Evolutionary conservation across 1,284 basidiomycete species (phyloP), one percentile per base, ranked within the genome.

Genomic region (Phellopilus nigrolimitatus): DNA sequence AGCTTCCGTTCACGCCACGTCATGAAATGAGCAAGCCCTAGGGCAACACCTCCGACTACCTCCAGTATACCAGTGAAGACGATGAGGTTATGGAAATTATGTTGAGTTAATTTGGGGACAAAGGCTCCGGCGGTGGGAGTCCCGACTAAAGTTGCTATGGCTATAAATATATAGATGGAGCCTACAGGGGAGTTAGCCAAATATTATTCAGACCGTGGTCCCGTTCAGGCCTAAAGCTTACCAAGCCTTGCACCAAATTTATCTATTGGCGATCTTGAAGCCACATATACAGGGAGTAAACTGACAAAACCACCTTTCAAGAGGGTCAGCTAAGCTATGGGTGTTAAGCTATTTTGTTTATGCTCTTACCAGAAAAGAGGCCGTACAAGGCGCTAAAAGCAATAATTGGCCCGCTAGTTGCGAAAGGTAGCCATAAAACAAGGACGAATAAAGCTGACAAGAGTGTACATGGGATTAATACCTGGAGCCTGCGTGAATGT

Each of bases 251-350:
- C 65, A 1, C 65, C 65, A 53, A 61, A 64, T 9, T 57, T 56
- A 31, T 64, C 61, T 6, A 58, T 43, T 2, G 65, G 64, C 9
- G 77, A 78, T 55, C 83, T 82, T 55, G 78, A 74, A 13, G 76
- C 79, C 6, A 84, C 73, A 56, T 81, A 83, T 0, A 81, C 79
- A 2, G 75, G 79, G 27, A 84, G 62, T 24, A 84, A 68, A n/a
- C 78, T 76, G 25, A 82, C 76, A 60, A 82, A 79, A 2, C 78
- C 75, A 1, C 81, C 81, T 7, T n/a, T n/a, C n/a, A n/a, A n/a
- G n/a, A n/a, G n/a, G n/a, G n/a, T n/a, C n/a, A n/a, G n/a, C n/a
- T n/a, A n/a, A n/a, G n/a, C n/a, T n/a, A n/a, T n/a, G n/a, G n/a
- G n/a, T n/a, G n/a, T n/a, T n/a, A 39, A 8, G 24, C 4, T 19